These are phyloP conservation scores for Prunus salicina DNA, from an alignment of 306 rosid genomes.

Conservation along the genomic window DNA sequence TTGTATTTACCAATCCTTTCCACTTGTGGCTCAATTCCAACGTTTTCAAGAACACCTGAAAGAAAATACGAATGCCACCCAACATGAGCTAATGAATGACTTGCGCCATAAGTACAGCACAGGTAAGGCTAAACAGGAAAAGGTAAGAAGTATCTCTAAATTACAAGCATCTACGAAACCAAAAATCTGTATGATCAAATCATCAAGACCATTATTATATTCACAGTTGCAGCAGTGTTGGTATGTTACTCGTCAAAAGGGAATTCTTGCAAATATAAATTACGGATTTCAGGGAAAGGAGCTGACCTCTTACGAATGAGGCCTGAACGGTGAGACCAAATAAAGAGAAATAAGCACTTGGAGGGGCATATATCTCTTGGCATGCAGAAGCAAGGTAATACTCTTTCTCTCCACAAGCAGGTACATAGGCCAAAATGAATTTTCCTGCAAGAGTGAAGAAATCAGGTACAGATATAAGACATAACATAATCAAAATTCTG, in stretches of 20 bases:
- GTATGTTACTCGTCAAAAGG: too few relatives aligned
- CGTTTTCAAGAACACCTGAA: slow-evolving; percentile 78
- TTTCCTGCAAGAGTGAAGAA: slow-evolving; percentile 50
- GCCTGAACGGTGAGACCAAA: slow-evolving; percentile 91
- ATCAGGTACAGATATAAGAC: not conserved
- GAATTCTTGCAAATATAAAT: too few relatives aligned
- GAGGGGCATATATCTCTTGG: slow-evolving; percentile 94
- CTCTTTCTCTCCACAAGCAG: slow-evolving; percentile 87
- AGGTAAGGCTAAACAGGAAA: not conserved
- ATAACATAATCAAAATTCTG: not conserved
- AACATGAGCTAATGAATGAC: not conserved
- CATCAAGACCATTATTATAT: not conserved
- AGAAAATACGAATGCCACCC: slow-evolving; percentile 14
- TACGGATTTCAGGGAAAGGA: not conserved
- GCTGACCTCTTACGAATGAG: slow-evolving; percentile 73
- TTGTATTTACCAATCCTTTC: slow-evolving; percentile 91
- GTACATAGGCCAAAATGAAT: slow-evolving; percentile 74
- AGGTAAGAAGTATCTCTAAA: not conserved
- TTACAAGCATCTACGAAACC: not conserved
- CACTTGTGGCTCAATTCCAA: slow-evolving; percentile 89
- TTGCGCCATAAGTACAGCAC: slow-evolving; percentile 19
- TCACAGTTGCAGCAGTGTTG: too few relatives aligned
- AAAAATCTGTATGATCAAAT: not conserved
- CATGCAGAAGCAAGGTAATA: slow-evolving; percentile 92
- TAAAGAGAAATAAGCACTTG: slow-evolving; percentile 88